A percentile compares a stretch with the other conserved stretches of the same genome.
Conservation (phyloP, 257 asterid genomes). For the Solanum gracilifrons region DNA sequence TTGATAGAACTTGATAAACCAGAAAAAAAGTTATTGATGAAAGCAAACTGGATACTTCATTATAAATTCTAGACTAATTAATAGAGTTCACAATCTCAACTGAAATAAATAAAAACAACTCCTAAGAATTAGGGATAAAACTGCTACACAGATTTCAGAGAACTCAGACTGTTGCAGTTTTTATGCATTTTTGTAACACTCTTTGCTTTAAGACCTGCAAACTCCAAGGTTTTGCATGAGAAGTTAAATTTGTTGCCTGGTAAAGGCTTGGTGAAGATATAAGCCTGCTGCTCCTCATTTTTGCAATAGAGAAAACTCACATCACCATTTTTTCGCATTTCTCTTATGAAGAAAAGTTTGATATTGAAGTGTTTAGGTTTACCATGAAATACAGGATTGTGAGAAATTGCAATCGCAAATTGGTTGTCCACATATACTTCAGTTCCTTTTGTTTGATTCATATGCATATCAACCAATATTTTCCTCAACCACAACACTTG, state of each 20-base stretch:
- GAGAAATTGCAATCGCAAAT: background rate
- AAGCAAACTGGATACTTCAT: background rate
- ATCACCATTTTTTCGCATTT: background rate
- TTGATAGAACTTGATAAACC: background rate
- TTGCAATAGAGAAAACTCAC: background rate
- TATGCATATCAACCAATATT: background rate
- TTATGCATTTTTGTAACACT: background rate
- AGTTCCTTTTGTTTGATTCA: background rate
- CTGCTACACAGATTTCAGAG: background rate
- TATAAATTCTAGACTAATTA: background rate
- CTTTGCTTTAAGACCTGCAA: background rate
- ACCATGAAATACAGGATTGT: background rate
- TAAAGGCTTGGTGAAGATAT: background rate
- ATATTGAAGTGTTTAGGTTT: background rate
- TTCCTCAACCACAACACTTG: background rate
- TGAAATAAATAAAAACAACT: background rate
- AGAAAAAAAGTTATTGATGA: background rate
- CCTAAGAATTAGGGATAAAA: background rate
- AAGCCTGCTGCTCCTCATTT: background rate
- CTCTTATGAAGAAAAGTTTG: background rate
- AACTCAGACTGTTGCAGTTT: background rate
- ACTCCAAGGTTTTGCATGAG: background rate
- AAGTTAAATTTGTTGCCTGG: background rate
- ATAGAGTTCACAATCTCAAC: background rate
- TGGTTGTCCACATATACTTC: background rate